A percentile compares a stretch with the other conserved stretches of the same genome.
phyloP scores from a whole-genome alignment of 176 grass and related monocot species.

The Thinopyrum elongatum region DNA sequence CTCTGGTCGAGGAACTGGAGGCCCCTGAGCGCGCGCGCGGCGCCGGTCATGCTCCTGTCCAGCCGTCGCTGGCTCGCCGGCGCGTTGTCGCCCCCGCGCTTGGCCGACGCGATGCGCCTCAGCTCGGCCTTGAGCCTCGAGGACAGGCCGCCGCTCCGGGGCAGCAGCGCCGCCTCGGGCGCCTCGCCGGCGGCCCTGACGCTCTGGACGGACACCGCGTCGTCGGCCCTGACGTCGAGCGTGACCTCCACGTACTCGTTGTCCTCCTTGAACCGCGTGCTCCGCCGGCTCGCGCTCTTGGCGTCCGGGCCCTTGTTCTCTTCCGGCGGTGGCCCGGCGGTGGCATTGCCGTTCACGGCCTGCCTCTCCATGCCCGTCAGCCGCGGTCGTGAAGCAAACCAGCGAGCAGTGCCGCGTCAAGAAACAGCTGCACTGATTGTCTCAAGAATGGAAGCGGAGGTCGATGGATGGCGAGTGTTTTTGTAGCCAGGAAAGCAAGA shows the following conservation, averaged over 20 bases:
- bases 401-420: background rate
- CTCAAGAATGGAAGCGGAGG: background rate
- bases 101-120: slow-evolving; percentile 44
- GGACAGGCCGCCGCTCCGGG: slow-evolving; percentile 31
- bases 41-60: slow-evolving; percentile 65
- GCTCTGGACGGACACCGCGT: slow-evolving; percentile 47
- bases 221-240: slow-evolving; percentile 49
- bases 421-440: background rate
- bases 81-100: background rate
- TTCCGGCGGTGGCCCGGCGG: background rate
- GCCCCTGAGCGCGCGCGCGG: slow-evolving; percentile 54
- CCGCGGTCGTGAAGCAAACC: background rate
- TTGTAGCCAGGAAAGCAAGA: background rate
- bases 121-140: slow-evolving; percentile 67
- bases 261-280: slow-evolving; percentile 69
- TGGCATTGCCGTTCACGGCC: slow-evolving; percentile 21
- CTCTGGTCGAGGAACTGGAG: slow-evolving; percentile 83
- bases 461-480: background rate
- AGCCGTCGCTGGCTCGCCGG: slow-evolving; percentile 24
- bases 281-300: slow-evolving; percentile 52
- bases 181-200: slow-evolving; percentile 13
- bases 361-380: slow-evolving; percentile 15
- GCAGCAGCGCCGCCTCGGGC: slow-evolving; percentile 41
- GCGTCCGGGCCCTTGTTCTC: slow-evolving; percentile 17
- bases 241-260: slow-evolving; percentile 84